phyloP scores from a whole-genome alignment of 179 eudicot genomes.

The Pouteria campechiana region DNA sequence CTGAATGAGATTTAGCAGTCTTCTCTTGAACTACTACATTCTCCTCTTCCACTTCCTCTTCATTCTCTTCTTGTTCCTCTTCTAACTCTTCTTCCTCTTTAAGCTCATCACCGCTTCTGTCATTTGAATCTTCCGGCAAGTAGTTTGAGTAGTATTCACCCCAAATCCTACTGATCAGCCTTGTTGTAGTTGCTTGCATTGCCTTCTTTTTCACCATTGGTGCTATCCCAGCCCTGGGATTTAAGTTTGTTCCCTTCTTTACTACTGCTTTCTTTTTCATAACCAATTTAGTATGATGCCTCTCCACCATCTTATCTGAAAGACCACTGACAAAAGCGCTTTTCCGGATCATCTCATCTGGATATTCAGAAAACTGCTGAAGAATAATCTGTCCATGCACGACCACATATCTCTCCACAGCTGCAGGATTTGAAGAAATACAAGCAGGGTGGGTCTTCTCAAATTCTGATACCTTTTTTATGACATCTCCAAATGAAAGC shows the following conservation, averaged over 20 bases:
- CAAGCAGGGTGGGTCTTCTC: constrained; percentile 61
- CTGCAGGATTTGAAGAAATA: constrained; percentile 53
- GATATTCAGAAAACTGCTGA: constrained; percentile 89
- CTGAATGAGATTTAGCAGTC: constrained; percentile 18
- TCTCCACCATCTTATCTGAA: constrained; percentile 53
- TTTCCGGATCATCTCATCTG: constrained; percentile 54
- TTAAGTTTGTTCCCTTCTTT: constrained; percentile 51
- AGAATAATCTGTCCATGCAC: constrained; percentile 91
- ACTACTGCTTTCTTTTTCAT: constrained; percentile 63
- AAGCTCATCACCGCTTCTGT: constrained; percentile 17
- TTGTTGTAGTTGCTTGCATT: constrained; percentile 95
- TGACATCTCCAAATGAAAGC: constrained; percentile 60
- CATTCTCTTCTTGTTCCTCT: constrained; percentile 45
- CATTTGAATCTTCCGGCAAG: constrained; percentile 55
- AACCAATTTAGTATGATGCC: constrained; percentile 90
- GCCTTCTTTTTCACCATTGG: constrained; percentile 53
- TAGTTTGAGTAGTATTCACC: constrained; percentile 79
- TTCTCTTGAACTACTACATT: constrained; percentile 11
- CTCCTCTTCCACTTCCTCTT: constrained; percentile 53
- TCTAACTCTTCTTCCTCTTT: constrained; percentile 53
- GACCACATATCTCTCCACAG: constrained; percentile 74
- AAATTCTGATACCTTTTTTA: constrained; percentile 59
- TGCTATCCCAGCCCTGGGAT: constrained; percentile 68
- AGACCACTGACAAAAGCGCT: constrained; percentile 73
- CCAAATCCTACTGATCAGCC: constrained; percentile 85